Evolutionary conservation across 148 eudicot genomes (phyloP).

Genomic region (Simmondsia chinensis): DNA sequence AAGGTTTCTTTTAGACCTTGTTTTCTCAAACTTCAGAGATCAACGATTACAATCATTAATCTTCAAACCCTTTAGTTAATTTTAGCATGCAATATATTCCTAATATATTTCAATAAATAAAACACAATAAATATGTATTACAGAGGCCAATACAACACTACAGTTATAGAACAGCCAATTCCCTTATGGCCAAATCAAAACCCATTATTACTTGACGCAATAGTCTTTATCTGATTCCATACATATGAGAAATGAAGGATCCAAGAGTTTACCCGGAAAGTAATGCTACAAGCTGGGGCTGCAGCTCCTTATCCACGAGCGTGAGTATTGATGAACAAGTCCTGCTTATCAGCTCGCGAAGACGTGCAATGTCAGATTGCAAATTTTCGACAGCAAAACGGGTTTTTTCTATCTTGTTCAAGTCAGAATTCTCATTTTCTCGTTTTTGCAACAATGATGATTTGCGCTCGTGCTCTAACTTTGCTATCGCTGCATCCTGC

Average conservation of each 20-base stretch:
- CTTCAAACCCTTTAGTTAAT: too few relatives aligned
- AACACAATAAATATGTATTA: too few relatives aligned
- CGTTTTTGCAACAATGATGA: conserved; percentile 38
- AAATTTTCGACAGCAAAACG: conserved; percentile 35
- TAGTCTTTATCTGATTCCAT: background rate
- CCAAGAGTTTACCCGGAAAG: conserved; percentile 42
- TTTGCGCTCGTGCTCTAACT: conserved; percentile 45
- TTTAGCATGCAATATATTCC: too few relatives aligned
- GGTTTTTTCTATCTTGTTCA: conserved; percentile 49
- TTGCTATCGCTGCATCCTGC: conserved; percentile 62
- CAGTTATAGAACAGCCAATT: background rate
- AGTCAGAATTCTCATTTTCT: conserved; percentile 45
- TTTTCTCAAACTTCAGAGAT: too few relatives aligned
- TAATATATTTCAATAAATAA: too few relatives aligned
- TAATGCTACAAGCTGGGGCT: conserved; percentile 62
- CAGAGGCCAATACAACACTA: too few relatives aligned
- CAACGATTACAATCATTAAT: too few relatives aligned
- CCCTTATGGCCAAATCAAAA: background rate
- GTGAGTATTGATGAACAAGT: conserved; percentile 35
- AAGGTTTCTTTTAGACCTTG: too few relatives aligned
- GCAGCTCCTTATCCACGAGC: conserved; percentile 49
- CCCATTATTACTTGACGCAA: background rate
- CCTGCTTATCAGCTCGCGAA: conserved; percentile 40
- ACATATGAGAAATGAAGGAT: background rate
- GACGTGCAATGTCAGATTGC: conserved; percentile 39